Conservation (phyloP, 305 asterid species). For the Euphrasia arctica region DNA sequence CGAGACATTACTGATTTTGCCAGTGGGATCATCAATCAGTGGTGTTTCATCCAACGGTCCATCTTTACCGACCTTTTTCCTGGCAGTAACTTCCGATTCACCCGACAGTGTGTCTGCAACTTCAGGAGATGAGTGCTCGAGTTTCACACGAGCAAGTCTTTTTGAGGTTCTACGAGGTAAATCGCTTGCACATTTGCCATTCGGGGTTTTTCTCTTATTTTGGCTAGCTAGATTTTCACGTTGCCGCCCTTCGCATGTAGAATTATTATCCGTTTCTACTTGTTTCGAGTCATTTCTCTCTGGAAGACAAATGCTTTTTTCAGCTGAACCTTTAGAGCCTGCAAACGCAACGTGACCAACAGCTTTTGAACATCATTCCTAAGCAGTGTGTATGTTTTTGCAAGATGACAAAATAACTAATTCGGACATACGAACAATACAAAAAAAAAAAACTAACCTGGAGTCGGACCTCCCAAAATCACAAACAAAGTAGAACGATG, state of each 20-base stretch:
- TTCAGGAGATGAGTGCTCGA: constrained; percentile 31
- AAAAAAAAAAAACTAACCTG: no score
- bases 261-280: constrained; percentile 5
- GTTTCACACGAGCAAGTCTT: constrained; percentile 45
- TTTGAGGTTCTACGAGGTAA: constrained; percentile 51
- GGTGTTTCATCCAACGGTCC: constrained; percentile 11
- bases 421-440: no score
- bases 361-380: background rate
- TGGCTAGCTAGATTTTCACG: constrained; percentile 10
- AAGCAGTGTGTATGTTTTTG: background rate
- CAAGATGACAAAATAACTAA: background rate
- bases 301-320: background rate
- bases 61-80: background rate
- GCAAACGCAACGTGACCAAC: no score
- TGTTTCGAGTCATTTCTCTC: constrained; percentile 8
- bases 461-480: background rate
- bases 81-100: background rate
- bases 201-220: constrained; percentile 25
- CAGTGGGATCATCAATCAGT: constrained; percentile 24
- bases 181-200: constrained; percentile 27
- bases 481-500: background rate
- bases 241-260: constrained; percentile 6
- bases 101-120: background rate
- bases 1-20: constrained; percentile 11
- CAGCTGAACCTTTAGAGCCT: background rate